Conservation (phyloP, 176 grass and related monocot genomes). For the Areca catechu region DNA sequence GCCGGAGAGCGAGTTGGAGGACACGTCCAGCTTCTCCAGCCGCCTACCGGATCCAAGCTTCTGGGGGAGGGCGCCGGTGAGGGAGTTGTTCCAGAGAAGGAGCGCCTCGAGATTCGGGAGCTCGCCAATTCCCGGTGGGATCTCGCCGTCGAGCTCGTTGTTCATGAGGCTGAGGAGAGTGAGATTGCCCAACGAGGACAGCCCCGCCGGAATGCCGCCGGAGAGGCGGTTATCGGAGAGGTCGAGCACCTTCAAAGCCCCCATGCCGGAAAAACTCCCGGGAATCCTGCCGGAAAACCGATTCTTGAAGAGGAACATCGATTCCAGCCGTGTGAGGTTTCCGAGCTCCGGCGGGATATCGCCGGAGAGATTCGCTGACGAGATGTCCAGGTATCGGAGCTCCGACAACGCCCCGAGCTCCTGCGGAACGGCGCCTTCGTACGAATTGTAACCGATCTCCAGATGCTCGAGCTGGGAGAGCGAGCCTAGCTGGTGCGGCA, state of each 20-base stretch:
- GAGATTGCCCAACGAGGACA: slow-evolving; percentile 33
- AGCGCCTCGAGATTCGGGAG: slow-evolving; percentile 61
- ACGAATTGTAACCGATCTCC: slow-evolving; percentile 74
- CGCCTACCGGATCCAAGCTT: slow-evolving; percentile 31
- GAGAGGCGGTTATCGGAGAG: slow-evolving; percentile 65
- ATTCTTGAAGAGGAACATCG: slow-evolving; percentile 85
- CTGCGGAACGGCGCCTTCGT: slow-evolving; percentile 20
- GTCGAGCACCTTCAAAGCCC: slow-evolving; percentile 42
- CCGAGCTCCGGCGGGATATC: slow-evolving; percentile 37
- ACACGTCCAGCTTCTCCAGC: slow-evolving; percentile 68
- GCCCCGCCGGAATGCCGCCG: slow-evolving; percentile 31
- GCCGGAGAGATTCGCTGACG: slow-evolving; percentile 48
- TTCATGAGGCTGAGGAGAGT: slow-evolving; percentile 75
- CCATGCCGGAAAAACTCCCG: slow-evolving; percentile 22
- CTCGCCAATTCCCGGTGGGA: slow-evolving; percentile 43
- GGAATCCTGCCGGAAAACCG: slow-evolving; percentile 43
- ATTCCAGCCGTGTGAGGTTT: slow-evolving; percentile 26
- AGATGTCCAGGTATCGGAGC: slow-evolving; percentile 65
- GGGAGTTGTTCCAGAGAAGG: slow-evolving; percentile 93
- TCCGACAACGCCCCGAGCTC: slow-evolving; percentile 30
- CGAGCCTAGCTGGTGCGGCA: slow-evolving; percentile 42
- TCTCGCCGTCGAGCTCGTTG: slow-evolving; percentile 50
- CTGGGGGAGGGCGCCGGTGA: slow-evolving; percentile 46
- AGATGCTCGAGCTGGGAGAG: slow-evolving; percentile 39
- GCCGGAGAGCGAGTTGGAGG: slow-evolving; percentile 62